A percentile compares a stretch with the other conserved stretches of the same genome.
These are phyloP conservation scores for Calendula officinalis DNA, from an alignment of 129 eudicot genomes.

Conservation along the genomic window DNA sequence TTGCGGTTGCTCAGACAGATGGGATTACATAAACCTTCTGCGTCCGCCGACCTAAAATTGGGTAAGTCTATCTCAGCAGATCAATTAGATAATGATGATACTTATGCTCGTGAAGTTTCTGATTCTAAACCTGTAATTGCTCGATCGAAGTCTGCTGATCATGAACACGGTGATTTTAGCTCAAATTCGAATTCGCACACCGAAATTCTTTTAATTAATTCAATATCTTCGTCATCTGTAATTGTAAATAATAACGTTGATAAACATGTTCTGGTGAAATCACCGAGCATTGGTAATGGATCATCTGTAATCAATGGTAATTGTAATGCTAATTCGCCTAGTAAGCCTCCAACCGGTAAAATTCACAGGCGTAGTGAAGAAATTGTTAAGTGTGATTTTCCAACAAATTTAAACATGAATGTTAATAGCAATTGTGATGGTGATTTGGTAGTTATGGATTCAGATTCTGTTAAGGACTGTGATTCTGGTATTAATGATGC, in stretches of 20 bases:
- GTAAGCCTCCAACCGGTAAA: slow-evolving; percentile 67
- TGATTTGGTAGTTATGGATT: slow-evolving; percentile 11
- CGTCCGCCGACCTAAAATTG: slow-evolving; percentile 24
- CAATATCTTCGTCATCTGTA: slow-evolving; percentile 27
- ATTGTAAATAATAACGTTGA: slow-evolving; percentile 44
- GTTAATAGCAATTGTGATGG: slow-evolving; percentile 32
- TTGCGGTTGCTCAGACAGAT: slow-evolving; percentile 62
- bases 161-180: slow-evolving; percentile 33
- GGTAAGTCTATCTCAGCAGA: slow-evolving; percentile 51
- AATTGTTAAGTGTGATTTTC: slow-evolving; percentile 28
- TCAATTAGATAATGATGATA: slow-evolving; percentile 26
- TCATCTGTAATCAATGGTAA: slow-evolving; percentile 4
- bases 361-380: slow-evolving; percentile 36
- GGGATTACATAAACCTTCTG: slow-evolving; percentile 51
- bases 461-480: slow-evolving; percentile 34
- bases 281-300: slow-evolving; percentile 32
- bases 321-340: slow-evolving; percentile 40
- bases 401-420: slow-evolving; percentile 13
- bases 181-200: slow-evolving; percentile 15
- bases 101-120: not conserved
- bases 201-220: slow-evolving; percentile 41
- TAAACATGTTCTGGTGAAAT: slow-evolving; percentile 32
- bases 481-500: slow-evolving; percentile 31
- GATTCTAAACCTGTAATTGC: slow-evolving; percentile 27
- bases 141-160: slow-evolving; percentile 61